phyloP scores from a whole-genome alignment of 768 basidiomycete genomes.

The Cystobasidium onofrii region DNA sequence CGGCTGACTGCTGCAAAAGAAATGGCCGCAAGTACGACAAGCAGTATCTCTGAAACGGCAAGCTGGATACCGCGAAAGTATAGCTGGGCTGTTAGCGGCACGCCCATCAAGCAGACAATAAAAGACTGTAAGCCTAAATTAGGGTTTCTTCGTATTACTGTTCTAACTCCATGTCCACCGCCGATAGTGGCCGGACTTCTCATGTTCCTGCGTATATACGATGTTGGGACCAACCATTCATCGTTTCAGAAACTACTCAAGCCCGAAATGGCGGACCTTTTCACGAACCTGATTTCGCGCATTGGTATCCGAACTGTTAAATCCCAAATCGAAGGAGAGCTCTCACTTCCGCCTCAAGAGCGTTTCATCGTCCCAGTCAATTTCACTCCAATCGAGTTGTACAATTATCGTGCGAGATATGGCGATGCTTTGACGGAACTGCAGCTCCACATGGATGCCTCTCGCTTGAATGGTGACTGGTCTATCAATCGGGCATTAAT shows the following conservation, averaged over 20 bases:
- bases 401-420: slow-evolving; percentile 26
- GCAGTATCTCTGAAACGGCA: slow-evolving; percentile 44
- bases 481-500: not conserved
- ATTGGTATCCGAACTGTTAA: slow-evolving; percentile 47
- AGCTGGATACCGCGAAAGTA: slow-evolving; percentile 45
- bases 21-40: slow-evolving; percentile 35
- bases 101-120: slow-evolving; percentile 46
- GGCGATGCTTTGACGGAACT: slow-evolving; percentile 11
- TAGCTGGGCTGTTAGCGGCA: slow-evolving; percentile 47
- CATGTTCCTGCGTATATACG: not conserved
- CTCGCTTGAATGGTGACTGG: not conserved
- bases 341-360: slow-evolving; percentile 45
- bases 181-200: slow-evolving; percentile 11
- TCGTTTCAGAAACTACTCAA: not conserved
- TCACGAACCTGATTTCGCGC: slow-evolving; percentile 40
- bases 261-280: not conserved
- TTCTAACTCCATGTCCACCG: not conserved
- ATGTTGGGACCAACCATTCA: not conserved
- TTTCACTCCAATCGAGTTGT: slow-evolving; percentile 43
- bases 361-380: slow-evolving; percentile 46
- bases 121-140: slow-evolving; percentile 42
- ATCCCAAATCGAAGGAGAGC: slow-evolving; percentile 41
- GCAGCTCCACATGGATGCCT: not conserved
- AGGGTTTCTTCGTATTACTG: not conserved
- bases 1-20: not conserved